These are phyloP conservation scores for Beauveria australis DNA, from an alignment of 2,329 filamentous ascomycete genomes.

Conservation along the genomic window DNA sequence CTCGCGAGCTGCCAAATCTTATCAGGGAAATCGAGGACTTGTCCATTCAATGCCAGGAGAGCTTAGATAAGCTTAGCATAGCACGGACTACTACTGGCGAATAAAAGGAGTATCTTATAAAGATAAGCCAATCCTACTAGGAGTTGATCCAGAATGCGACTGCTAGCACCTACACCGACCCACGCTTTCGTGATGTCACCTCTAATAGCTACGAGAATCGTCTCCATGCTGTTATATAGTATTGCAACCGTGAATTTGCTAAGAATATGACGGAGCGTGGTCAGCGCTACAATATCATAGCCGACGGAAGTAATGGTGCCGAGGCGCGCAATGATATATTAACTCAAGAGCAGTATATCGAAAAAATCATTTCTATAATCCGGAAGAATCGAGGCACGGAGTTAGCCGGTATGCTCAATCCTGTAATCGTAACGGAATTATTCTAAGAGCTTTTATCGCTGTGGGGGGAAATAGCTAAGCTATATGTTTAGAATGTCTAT, in stretches of 20 bases:
- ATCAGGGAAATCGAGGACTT: slow-evolving; percentile 32
- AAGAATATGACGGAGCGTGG: slow-evolving; percentile 33
- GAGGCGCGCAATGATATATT: not conserved
- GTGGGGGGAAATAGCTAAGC: slow-evolving; percentile 40
- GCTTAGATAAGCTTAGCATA: slow-evolving; percentile 39
- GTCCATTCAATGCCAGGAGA: slow-evolving; percentile 24
- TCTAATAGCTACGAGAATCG: no score
- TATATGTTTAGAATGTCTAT: slow-evolving; percentile 12
- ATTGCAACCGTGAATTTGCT: slow-evolving; percentile 39
- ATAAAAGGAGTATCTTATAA: slow-evolving; percentile 39
- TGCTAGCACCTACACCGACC: no score
- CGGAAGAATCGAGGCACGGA: slow-evolving; percentile 33
- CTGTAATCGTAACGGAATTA: slow-evolving; percentile 48
- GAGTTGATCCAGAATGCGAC: no score
- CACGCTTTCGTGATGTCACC: no score
- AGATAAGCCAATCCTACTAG: slow-evolving; percentile 27
- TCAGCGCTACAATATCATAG: slow-evolving; percentile 27
- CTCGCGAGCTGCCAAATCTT: slow-evolving; percentile 35
- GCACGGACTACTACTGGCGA: slow-evolving; percentile 35
- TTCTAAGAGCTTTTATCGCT: slow-evolving; percentile 50
- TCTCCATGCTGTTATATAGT: slow-evolving; percentile 46
- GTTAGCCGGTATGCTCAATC: slow-evolving; percentile 52
- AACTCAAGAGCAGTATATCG: slow-evolving; percentile 16
- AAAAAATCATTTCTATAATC: slow-evolving; percentile 18
- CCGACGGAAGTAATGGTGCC: not conserved